Base-by-base conservation (phyloP, 129 eudicot species). In the Arctium lappa region DNA sequence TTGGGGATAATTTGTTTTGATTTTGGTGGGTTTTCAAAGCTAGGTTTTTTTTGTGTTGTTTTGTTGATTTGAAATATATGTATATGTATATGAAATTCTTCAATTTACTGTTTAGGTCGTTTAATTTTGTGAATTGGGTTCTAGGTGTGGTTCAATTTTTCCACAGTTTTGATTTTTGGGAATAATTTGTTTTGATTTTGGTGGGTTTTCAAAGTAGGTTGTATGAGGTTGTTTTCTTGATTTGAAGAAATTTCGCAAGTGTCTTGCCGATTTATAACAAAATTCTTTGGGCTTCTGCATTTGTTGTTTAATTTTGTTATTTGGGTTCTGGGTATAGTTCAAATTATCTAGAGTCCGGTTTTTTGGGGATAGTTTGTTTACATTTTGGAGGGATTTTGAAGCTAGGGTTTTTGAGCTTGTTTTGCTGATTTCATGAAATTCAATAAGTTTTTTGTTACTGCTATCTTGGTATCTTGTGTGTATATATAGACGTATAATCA, bases 181-280 rank as follows among this genome's bases (percentile, higher is more conserved):
- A 13, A 4, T 48, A 48, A 32, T 72, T 34, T 50, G 6, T 69
- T 33, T 80, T 32, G 1, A 15, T 69, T 70, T 76, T 34, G 32
- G 13, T 76, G 80, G 80, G 80, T 77, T 76, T 77, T 10, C 48
- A 56, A 56, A 77, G 6, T 56, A 77, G 80, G 48, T 69, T 53
- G 27, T 22, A 22, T 22, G 32, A 69, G 39, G 3, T 29, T 79
- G 68, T 16, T 32, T 69, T 40, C 7, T 44, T 44, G 53, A 44
- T 44, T 10, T 10, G 53, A 44, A 46, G 56, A 16, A 46, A 46
- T 46, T 46, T 4, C 12, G 16, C 11, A 10, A 46, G 16, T 46
- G 0, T 44, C 2, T 37, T 37, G 4, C 3, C 40, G 2, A 37
- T 37, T 44, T 44, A 9, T 44, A 22, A 44, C 53, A 0, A 44